A percentile compares a stretch with the other conserved stretches of the same genome.
Evolutionary conservation across 1,284 basidiomycete genomes (phyloP).

Genomic region (Agroathelia rolfsii): DNA sequence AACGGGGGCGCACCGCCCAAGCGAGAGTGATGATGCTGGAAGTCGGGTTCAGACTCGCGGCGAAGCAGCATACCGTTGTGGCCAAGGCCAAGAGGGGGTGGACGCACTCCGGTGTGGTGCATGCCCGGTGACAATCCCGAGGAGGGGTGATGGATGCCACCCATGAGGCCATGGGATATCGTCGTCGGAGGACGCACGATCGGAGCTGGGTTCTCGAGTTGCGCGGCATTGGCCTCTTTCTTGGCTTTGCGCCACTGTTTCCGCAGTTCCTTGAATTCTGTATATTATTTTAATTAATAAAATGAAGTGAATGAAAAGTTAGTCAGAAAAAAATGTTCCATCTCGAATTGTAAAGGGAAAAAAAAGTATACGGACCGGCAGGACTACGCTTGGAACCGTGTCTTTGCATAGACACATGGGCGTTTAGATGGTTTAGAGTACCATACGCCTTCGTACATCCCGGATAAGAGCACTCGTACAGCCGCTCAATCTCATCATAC

Average conservation of each 20-base stretch:
- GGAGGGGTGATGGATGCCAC: not conserved
- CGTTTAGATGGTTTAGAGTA: constrained; percentile 86
- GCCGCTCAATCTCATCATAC: constrained; percentile 88
- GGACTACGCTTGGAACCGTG: constrained; percentile 80
- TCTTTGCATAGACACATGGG: constrained; percentile 89
- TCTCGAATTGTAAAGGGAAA: constrained; percentile 4
- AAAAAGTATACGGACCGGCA: constrained; percentile 44
- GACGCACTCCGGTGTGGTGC: no score
- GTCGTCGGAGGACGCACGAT: constrained; percentile 26
- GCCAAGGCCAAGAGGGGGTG: no score
- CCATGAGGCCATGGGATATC: constrained; percentile 21
- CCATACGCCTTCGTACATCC: constrained; percentile 83
- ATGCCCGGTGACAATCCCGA: constrained; percentile 21
- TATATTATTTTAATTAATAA: no score
- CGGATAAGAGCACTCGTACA: constrained; percentile 78
- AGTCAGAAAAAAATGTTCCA: constrained; percentile 3
- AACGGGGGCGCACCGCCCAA: no score
- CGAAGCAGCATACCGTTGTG: no score
- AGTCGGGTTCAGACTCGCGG: no score
- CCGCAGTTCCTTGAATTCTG: constrained; percentile 96
- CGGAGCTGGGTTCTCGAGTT: constrained; percentile 14
- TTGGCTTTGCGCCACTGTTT: constrained; percentile 93
- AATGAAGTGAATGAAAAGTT: constrained; percentile 11
- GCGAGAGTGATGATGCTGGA: no score
- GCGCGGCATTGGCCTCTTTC: constrained; percentile 53